Base-by-base conservation (phyloP, 441 rosid genomes). In the Eutrema salsugineum region DNA sequence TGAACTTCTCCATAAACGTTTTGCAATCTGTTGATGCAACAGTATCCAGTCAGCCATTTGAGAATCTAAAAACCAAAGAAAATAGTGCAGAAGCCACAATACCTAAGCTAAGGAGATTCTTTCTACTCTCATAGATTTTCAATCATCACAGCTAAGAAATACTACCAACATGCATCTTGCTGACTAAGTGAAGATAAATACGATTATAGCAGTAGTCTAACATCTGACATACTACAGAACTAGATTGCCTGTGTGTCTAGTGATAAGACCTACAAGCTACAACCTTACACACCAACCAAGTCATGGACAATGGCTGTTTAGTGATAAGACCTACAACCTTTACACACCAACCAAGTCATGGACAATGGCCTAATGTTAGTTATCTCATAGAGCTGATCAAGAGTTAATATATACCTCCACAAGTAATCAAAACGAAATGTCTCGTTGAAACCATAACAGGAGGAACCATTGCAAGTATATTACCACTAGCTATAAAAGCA, bases 1-100 rank as follows among this genome's bases (percentile, higher is more conserved):
- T 85, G 78, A 93, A 66, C 58, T 3, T 84, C 56, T 93, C 91
- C 98, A 84, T 91, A 73, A 93, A 93, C 12, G 77, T 75, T 78
- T 89, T 93, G 85, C 93, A 85, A 81, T 93, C 98, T 93, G 77
- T 70, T 17, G 11, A 61, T 24, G 7, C 51, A 64, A 56, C 0
- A 57, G 6, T 15, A 11, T 46, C 54, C 48, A 19, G 43, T 60
- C 32, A 57, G 36, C 42, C 30, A 57, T 16, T 12, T 39, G 17
- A 46, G 5, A 32, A 72, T 63, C 30, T 10, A 20, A 10, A 22
- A 6, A 44, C 24, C 8, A 55, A 10, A 11, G n/a, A n/a, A n/a
- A n/a, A 7, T 14, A 43, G 11, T 28, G n/a, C 42, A 54, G 39
- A 22, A 32, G 11, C 3, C 39, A 71, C 43, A 71, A 54, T 12